These are phyloP conservation scores for Pinus taeda DNA, from an alignment of 75 land plant genomes.

Conservation along the genomic window DNA sequence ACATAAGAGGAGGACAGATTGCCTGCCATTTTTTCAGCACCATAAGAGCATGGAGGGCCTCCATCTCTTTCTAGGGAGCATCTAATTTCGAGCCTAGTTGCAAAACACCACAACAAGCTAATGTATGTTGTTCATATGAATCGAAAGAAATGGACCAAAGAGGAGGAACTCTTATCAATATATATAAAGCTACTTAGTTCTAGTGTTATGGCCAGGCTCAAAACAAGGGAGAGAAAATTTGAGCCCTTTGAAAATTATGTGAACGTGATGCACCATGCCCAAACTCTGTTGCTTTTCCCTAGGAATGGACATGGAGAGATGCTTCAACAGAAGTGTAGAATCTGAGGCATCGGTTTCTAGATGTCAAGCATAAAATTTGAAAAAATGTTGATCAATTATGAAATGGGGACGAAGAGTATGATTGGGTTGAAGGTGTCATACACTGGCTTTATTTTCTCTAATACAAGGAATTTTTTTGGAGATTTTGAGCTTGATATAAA, in stretches of 20 bases:
- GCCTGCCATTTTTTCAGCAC: constrained; percentile 1
- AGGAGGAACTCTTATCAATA: constrained; percentile 57
- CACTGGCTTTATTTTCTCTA: constrained; percentile 76
- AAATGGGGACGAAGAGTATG: constrained; percentile 18
- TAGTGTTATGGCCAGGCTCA: constrained; percentile 44
- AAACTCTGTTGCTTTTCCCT: constrained; percentile 63
- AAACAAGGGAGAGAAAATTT: constrained; percentile 68
- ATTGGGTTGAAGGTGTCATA: constrained; percentile 46
- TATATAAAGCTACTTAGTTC: constrained; percentile 45
- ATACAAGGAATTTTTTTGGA: constrained; percentile 66
- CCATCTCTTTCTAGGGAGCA: neutral
- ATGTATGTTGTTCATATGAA: constrained; percentile 31
- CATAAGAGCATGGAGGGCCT: constrained; percentile 1
- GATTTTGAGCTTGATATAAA: constrained; percentile 32
- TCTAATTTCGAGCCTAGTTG: constrained; percentile 8
- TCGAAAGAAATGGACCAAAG: constrained; percentile 79
- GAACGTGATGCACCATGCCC: constrained; percentile 50
- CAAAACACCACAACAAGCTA: constrained; percentile 6
- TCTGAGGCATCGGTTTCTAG: constrained; percentile 75
- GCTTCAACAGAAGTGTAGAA: constrained; percentile 78
- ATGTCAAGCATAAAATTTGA: constrained; percentile 64
- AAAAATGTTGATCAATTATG: constrained; percentile 1
- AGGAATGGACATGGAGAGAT: constrained; percentile 81
- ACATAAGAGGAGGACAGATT: constrained; percentile 11
- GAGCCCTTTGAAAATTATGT: constrained; percentile 66